These are phyloP conservation scores for Sherardia arvensis DNA, from an alignment of 257 asterid genomes.

Conservation along the genomic window DNA sequence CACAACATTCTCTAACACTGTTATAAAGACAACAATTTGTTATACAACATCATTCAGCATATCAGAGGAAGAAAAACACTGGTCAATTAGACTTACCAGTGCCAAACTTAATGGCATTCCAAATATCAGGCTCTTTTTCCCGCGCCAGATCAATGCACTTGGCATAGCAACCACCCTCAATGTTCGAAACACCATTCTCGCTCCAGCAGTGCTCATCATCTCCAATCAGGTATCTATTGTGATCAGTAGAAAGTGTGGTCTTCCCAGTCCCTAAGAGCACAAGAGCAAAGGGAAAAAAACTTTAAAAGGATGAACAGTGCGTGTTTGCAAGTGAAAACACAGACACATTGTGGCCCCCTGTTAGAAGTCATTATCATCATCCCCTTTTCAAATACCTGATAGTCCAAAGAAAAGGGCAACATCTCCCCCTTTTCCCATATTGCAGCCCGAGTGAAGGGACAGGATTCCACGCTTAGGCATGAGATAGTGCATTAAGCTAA, in stretches of 20 bases:
- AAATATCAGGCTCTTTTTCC: constrained; percentile 95
- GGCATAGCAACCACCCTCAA: constrained; percentile 96
- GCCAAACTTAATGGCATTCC: constrained; percentile 94
- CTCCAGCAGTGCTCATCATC: constrained; percentile 99
- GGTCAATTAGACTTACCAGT: constrained; percentile 34
- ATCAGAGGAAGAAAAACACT: not conserved
- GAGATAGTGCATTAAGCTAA: constrained; percentile 89
- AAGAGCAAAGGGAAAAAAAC: constrained; percentile 1
- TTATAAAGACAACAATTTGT: not conserved
- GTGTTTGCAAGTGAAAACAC: constrained; percentile 4
- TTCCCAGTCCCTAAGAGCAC: constrained; percentile 71
- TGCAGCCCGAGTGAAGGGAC: constrained; percentile 88
- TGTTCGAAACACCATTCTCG: constrained; percentile 80
- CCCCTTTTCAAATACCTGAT: constrained; percentile 49
- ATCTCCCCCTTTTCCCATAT: constrained; percentile 82
- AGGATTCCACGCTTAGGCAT: constrained; percentile 93
- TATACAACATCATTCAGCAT: not conserved
- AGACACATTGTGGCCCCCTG: constrained; percentile 15
- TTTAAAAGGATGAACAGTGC: not conserved
- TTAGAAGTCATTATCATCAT: constrained; percentile 5
- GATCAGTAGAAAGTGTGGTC: constrained; percentile 86
- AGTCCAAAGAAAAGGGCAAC: constrained; percentile 92
- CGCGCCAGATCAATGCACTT: constrained; percentile 78
- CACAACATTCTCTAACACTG: constrained; percentile 85
- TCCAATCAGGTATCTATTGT: constrained; percentile 74